Evolutionary conservation across 1,284 basidiomycete species (phyloP), one percentile per base, ranked within the genome.

Genomic region (Ganoderma sinense): DNA sequence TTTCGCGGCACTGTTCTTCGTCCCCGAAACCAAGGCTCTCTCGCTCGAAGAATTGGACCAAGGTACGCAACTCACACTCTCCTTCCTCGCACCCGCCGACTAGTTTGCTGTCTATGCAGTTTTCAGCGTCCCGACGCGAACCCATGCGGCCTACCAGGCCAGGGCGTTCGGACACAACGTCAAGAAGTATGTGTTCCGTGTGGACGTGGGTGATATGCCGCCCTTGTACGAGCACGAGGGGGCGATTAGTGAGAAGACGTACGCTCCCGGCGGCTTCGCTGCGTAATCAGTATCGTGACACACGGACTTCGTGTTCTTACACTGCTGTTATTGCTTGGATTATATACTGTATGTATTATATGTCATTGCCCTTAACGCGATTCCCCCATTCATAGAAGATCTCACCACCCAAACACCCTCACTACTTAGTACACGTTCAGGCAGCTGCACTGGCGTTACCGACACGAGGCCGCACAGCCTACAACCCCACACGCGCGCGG

Each of bases 11-110:
- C 81, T 89, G n/a, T 77, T 89, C 23, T 89, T 91, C 69, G 84
- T 93, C 6, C 92, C 91, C 23, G 93, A 95, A 83, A 95, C 94
- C 26, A 94, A 93, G 81, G 85, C 88, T 0, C 85, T 89, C 65
- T 90, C 92, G 0, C 85, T 95, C 13, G 93, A 95, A 76, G 88
- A 90, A 75, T 78, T 89, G 33, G 87, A 89, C 71, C 80, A 66
- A 78, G 62, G 62, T 62, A 13, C 31, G 41, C 18, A 20, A 13
- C 20, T 31, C n/a, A 14, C 16, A 8, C n/a, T 29, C 20, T 11
- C 29, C 1, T 45, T n/a, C 36, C 29, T 20, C 29, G 20, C 20
- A 31, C 18, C 7, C 13, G 6, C 26, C 20, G 14, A n/a, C 11
- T 26, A 1, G 31, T 48, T 29, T 16, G 7, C 26, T 14, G 40